A percentile compares a stretch with the other conserved stretches of the same genome.
Evolutionary conservation across 805 yeast species (phyloP).

Genomic region (Cyberlindnera sargentensis): DNA sequence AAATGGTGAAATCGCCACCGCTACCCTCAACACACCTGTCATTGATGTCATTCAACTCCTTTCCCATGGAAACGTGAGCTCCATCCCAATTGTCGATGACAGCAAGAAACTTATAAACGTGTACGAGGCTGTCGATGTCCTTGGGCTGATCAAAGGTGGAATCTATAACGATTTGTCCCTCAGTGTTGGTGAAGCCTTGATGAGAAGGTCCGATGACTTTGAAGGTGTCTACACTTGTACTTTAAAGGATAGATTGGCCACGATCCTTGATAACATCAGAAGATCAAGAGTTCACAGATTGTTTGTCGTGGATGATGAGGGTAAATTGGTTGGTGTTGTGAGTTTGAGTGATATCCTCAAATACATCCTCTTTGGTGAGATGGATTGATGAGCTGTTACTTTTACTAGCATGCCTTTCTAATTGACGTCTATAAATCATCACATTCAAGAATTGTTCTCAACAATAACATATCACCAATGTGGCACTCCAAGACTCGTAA

Average conservation of each 20-base stretch:
- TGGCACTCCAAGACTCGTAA: slow-evolving; percentile 64
- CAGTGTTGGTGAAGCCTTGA: slow-evolving; percentile 91
- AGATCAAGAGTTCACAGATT: slow-evolving; percentile 87
- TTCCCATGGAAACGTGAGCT: slow-evolving; percentile 74
- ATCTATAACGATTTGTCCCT: slow-evolving; percentile 83
- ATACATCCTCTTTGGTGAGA: slow-evolving; percentile 66
- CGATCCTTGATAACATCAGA: slow-evolving; percentile 88
- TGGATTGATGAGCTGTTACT: slow-evolving; percentile 2
- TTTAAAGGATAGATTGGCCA: slow-evolving; percentile 73
- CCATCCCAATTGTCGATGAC: slow-evolving; percentile 89
- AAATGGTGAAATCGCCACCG: slow-evolving; percentile 54
- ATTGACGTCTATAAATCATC: neutral
- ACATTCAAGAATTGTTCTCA: neutral
- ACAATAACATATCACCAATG: slow-evolving; percentile 26
- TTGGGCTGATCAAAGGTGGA: slow-evolving; percentile 90
- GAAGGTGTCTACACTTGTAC: slow-evolving; percentile 98
- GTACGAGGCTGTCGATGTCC: slow-evolving; percentile 92
- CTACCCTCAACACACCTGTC: slow-evolving; percentile 87
- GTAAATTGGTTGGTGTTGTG: slow-evolving; percentile 73
- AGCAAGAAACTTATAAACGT: slow-evolving; percentile 68
- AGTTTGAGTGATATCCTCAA: slow-evolving; percentile 86
- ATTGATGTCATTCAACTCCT: slow-evolving; percentile 84
- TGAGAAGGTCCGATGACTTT: slow-evolving; percentile 91
- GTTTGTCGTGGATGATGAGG: slow-evolving; percentile 83
- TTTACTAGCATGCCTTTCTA: too few species aligned